Conservation (phyloP, 306 rosid genomes). For the Senna siamea region DNA sequence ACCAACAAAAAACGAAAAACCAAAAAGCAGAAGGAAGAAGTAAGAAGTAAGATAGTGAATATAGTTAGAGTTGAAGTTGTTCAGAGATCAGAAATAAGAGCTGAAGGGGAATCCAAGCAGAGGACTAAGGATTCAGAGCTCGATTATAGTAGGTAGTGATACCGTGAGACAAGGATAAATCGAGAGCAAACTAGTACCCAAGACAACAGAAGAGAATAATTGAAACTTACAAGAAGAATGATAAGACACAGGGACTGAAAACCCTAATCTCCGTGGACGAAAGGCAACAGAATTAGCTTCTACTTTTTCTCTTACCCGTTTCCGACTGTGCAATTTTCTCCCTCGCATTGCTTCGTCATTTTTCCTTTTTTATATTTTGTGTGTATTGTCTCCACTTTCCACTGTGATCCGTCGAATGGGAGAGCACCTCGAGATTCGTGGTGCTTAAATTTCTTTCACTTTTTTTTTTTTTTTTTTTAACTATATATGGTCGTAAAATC, state of each 20-base stretch:
- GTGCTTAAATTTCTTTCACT: neutral
- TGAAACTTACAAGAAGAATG: conserved; percentile 39
- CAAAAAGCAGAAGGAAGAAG: neutral
- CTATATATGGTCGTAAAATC: no score
- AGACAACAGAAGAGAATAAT: conserved; percentile 1
- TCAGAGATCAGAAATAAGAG: neutral
- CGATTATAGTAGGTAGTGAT: neutral
- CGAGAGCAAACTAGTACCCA: neutral
- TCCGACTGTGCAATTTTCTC: neutral
- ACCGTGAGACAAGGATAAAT: neutral
- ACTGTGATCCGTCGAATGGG: conserved; percentile 12
- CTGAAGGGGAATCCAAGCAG: neutral
- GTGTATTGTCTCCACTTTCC: neutral
- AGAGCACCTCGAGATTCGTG: conserved; percentile 27
- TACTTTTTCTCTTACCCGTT: conserved; percentile 9
- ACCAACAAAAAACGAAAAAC: neutral
- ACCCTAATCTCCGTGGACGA: conserved; percentile 37
- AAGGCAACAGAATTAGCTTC: neutral
- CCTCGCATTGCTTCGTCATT: neutral
- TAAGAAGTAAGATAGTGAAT: neutral
- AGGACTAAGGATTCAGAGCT: neutral
- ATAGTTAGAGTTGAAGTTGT: neutral
- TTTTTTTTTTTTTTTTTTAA: neutral
- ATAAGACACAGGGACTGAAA: conserved; percentile 19
- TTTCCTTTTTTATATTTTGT: neutral